Evolutionary conservation across 768 basidiomycete genomes (phyloP).

Genomic region (Lentinula sp.): DNA sequence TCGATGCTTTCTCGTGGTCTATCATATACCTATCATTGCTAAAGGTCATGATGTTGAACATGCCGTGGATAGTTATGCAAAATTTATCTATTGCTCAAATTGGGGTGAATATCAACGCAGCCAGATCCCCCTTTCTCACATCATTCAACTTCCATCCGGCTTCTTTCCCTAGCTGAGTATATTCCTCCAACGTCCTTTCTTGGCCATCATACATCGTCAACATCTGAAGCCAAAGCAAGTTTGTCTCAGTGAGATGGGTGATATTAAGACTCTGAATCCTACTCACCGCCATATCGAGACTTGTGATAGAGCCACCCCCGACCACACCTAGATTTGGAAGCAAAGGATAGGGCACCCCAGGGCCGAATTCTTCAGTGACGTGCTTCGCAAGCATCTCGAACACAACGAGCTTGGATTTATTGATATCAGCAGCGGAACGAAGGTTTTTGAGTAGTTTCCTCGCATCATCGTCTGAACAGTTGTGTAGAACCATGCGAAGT

Average conservation of each 20-base stretch:
- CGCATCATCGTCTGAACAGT: constrained; percentile 18
- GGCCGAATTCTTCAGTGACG: too few species aligned
- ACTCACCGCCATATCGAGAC: background rate
- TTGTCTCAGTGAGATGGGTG: too few species aligned
- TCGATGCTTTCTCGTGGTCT: too few species aligned
- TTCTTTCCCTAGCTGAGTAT: constrained; percentile 6
- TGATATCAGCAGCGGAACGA: constrained; percentile 14
- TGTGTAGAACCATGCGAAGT: constrained; percentile 25
- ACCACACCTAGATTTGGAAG: background rate
- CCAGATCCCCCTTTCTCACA: background rate
- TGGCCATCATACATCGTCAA: constrained; percentile 10
- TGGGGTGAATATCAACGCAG: background rate
- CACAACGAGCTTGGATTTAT: constrained; percentile 19
- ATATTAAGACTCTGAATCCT: background rate
- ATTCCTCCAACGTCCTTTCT: constrained; percentile 16
- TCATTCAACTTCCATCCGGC: constrained; percentile 17
- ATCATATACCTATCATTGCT: too few species aligned
- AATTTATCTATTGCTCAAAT: background rate
- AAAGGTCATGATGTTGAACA: too few species aligned
- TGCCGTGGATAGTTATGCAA: too few species aligned
- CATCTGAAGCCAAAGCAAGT: constrained; percentile 5
- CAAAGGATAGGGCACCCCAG: background rate
- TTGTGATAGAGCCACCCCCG: background rate
- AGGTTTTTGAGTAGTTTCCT: constrained; percentile 19
- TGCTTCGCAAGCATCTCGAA: constrained; percentile 13